Percentiles rank a stretch among this genome's conserved stretches.
These are phyloP conservation scores for Petrea volubilis DNA, from an alignment of 257 asterid species.

Conservation along the genomic window DNA sequence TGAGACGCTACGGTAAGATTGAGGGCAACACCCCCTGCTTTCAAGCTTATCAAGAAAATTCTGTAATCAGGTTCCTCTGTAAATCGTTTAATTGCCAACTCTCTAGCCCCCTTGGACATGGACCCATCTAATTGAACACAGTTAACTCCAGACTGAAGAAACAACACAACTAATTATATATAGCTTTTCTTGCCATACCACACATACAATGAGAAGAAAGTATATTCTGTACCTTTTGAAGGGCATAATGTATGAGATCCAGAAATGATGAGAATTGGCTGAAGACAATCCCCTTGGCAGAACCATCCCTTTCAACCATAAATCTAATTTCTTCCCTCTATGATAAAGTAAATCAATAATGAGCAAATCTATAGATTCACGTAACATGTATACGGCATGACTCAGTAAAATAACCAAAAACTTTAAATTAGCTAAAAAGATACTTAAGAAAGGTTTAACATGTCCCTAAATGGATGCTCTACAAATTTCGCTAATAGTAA, in stretches of 20 bases:
- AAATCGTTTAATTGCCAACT: conserved; percentile 75
- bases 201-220: conserved; percentile 15
- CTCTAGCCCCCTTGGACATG: conserved; percentile 84
- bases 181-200: not conserved
- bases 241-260: conserved; percentile 89
- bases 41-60: conserved; percentile 89
- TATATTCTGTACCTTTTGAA: conserved; percentile 59
- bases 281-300: conserved; percentile 95
- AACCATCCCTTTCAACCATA: conserved; percentile 97
- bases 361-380: conserved; percentile 10
- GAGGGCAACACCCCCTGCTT: conserved; percentile 98
- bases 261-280: conserved; percentile 94
- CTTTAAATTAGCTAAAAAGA: not conserved
- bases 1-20: conserved; percentile 97
- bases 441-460: not conserved
- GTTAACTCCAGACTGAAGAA: conserved; percentile 67
- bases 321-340: conserved; percentile 95
- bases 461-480: not conserved
- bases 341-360: conserved; percentile 22
- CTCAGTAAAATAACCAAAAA: not conserved
- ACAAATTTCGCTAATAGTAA: not conserved
- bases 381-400: not conserved
- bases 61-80: conserved; percentile 80
- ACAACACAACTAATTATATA: conserved; percentile 1
- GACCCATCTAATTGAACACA: conserved; percentile 90